Percentiles rank a stretch among this genome's conserved stretches.
These are phyloP conservation scores for Rhododendron williamsianum DNA, from an alignment of 148 eudicot species.

Conservation along the genomic window DNA sequence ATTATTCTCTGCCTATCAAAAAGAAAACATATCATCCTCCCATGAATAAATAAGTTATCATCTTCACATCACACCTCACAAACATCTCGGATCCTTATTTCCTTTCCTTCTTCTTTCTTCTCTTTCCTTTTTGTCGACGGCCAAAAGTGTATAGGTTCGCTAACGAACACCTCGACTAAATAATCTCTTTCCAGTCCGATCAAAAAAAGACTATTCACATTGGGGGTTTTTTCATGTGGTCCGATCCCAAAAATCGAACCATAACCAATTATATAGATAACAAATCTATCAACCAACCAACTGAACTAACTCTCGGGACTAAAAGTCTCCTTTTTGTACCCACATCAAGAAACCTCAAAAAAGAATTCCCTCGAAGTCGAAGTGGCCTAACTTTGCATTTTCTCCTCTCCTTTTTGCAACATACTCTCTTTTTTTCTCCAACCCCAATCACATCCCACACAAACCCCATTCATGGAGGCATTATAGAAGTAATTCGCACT, in stretches of 20 bases:
- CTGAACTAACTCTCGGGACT: too few relatives aligned
- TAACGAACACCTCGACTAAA: too few relatives aligned
- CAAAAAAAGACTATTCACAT: too few relatives aligned
- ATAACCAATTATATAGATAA: too few relatives aligned
- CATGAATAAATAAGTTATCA: background rate
- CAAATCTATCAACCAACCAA: background rate
- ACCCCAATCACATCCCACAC: background rate
- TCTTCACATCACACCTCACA: background rate
- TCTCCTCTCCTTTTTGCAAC: background rate
- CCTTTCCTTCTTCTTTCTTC: background rate
- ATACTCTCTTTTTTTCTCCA: background rate
- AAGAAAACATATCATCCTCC: background rate
- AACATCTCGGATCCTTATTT: background rate
- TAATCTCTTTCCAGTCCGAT: too few relatives aligned
- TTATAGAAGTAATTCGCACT: background rate
- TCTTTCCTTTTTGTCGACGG: background rate
- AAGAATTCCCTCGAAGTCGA: slow-evolving; percentile 1
- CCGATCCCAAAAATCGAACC: background rate
- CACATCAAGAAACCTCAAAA: background rate
- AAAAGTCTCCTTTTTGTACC: background rate
- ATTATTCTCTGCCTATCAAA: slow-evolving; percentile 8
- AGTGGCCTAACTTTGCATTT: slow-evolving; percentile 2
- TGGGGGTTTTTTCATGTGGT: too few relatives aligned
- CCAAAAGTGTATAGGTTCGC: background rate
- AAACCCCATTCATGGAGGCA: slow-evolving; percentile 2